phyloP scores from a whole-genome alignment of 805 yeast species.

The Helenozyma baotianmanensis region DNA sequence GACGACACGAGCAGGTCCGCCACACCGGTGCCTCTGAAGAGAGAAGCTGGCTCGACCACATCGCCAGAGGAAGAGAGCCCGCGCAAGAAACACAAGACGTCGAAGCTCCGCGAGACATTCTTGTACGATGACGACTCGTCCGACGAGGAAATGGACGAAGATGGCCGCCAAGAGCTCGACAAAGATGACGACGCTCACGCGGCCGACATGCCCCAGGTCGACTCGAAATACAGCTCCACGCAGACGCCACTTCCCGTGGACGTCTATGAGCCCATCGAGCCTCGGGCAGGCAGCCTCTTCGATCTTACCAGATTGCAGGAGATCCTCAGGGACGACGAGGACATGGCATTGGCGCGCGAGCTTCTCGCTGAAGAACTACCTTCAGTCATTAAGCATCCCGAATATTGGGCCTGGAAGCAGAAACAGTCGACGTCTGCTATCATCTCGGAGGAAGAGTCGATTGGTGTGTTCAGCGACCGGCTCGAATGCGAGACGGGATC shows the following conservation, averaged over 20 bases:
- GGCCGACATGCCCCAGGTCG: constrained; percentile 20
- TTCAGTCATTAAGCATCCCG: constrained; percentile 31
- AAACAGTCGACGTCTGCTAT: constrained; percentile 24
- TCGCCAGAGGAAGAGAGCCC: constrained; percentile 14
- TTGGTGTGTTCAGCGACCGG: constrained; percentile 24
- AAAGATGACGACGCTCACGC: constrained; percentile 17
- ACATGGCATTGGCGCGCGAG: constrained; percentile 48
- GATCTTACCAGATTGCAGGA: constrained; percentile 50
- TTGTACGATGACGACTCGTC: constrained; percentile 33
- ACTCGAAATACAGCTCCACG: constrained; percentile 47
- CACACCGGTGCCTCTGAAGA: constrained; percentile 31
- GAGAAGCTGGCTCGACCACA: constrained; percentile 26
- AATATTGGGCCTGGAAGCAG: constrained; percentile 68
- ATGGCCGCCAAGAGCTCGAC: constrained; percentile 19
- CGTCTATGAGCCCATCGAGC: constrained; percentile 46
- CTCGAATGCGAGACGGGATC: constrained; percentile 50
- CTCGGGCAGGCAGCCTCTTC: constrained; percentile 18
- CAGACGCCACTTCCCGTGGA: constrained; percentile 45
- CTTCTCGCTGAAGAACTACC: constrained; percentile 27
- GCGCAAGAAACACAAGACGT: constrained; percentile 23
- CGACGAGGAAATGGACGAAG: constrained; percentile 23
- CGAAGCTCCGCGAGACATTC: constrained; percentile 21
- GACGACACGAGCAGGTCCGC: constrained; percentile 34
- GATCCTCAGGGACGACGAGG: constrained; percentile 71
- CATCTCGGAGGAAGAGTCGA: constrained; percentile 22